phyloP scores from a whole-genome alignment of 2,329 filamentous ascomycete species.

The Aureobasidium sp. region DNA sequence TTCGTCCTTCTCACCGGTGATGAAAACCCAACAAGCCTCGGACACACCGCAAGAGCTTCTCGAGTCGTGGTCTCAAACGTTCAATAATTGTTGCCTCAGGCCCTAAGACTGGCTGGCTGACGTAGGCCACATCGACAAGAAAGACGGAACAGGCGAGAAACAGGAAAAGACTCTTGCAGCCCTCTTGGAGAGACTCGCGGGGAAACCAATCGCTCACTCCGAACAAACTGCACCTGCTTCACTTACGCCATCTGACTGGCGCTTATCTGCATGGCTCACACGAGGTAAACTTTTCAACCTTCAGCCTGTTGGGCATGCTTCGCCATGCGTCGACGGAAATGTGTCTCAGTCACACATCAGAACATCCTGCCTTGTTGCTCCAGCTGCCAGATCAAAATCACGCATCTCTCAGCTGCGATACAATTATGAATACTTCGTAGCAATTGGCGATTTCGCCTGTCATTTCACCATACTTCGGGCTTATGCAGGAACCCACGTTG shows the following conservation, averaged over 20 bases:
- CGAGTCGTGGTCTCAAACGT: slow-evolving; percentile 1
- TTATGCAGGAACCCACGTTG: slow-evolving; percentile 12
- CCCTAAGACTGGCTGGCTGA: not conserved
- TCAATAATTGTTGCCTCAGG: not conserved
- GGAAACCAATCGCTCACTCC: not conserved
- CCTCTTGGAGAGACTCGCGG: not conserved
- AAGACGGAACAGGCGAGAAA: not conserved
- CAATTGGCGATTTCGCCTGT: not conserved
- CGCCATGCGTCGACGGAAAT: not conserved
- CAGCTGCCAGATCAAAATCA: not conserved
- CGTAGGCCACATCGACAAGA: not conserved
- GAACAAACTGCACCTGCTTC: not conserved
- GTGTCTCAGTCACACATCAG: not conserved
- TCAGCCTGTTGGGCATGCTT: slow-evolving; percentile 6
- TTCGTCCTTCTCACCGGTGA: not conserved
- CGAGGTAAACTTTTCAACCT: slow-evolving; percentile 2
- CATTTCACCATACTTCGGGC: slow-evolving; percentile 1
- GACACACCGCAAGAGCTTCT: not conserved
- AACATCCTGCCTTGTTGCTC: not conserved
- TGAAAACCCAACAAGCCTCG: not conserved
- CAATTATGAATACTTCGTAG: not conserved
- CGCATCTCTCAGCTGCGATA: not conserved
- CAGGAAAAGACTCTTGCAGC: not conserved
- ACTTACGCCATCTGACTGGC: not conserved
- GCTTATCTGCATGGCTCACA: not conserved